These are phyloP conservation scores for Pichia sp. DNA, from an alignment of 1,139 yeast species.

Conservation along the genomic window DNA sequence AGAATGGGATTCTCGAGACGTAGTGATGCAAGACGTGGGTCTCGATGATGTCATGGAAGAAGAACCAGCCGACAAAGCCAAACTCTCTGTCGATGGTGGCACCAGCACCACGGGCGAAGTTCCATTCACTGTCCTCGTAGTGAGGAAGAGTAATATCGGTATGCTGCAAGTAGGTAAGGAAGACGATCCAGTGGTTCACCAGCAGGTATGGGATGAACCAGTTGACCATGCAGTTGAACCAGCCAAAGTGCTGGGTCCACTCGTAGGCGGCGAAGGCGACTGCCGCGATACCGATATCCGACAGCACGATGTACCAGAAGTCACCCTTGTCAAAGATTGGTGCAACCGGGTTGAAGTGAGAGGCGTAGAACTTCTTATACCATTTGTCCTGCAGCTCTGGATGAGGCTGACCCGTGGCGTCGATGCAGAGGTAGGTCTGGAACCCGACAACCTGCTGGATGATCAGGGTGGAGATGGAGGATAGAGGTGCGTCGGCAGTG, in stretches of 20 bases:
- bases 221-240: constrained; percentile 59
- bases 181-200: constrained; percentile 88
- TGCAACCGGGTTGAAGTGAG: constrained; percentile 68
- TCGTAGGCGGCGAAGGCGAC: constrained; percentile 55
- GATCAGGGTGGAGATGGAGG: constrained; percentile 50
- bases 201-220: constrained; percentile 76
- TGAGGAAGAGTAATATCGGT: constrained; percentile 80
- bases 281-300: constrained; percentile 66
- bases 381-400: constrained; percentile 35
- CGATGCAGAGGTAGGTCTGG: constrained; percentile 58
- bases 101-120: constrained; percentile 84
- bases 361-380: constrained; percentile 43
- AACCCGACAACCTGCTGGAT: constrained; percentile 78
- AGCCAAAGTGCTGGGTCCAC: constrained; percentile 63
- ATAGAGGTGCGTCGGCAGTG: constrained; percentile 71
- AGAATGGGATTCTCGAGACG: constrained; percentile 80
- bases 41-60: constrained; percentile 86
- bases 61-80: constrained; percentile 74
- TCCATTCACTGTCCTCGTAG: constrained; percentile 73
- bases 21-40: constrained; percentile 87
- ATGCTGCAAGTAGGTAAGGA: constrained; percentile 81
- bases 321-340: constrained; percentile 71
- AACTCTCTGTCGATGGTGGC: constrained; percentile 82
- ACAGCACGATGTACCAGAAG: constrained; percentile 63
- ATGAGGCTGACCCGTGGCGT: constrained; percentile 75